Evolutionary conservation across 148 eudicot genomes (phyloP), one percentile per base, ranked within the genome.

Genomic region (Linanthus parryae): DNA sequence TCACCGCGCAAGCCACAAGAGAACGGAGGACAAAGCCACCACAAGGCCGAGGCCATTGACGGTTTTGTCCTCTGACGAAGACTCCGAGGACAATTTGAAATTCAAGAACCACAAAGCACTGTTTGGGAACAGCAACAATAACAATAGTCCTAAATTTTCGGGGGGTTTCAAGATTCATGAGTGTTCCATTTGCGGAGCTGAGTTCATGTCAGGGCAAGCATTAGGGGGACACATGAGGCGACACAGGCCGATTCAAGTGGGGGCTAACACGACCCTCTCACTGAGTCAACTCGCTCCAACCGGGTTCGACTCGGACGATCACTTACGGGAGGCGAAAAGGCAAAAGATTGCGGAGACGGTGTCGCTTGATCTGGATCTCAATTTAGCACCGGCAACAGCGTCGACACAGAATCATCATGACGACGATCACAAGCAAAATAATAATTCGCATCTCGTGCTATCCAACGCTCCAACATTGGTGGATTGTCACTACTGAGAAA

Each of bases 201-300:
- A 75, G 65, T 92, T 92, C 46, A 65, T 79, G 0, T 87, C 98
- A 3, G 98, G 98, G 0, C 98, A 92, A 58, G 98, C 98, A 0
- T 51, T 92, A n/a, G 98, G 98, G 0, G 98, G 98, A 0, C 98
- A 92, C 48, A 92, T 92, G 98, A 67, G 98, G 61, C 48, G 96
- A 29, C 98, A 92, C 49, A 65, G 98, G 56, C 29, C 65, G 8
- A 24, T 43, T 1, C 48, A 53, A 16, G 39, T 25, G 33, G 54
- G 22, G n/a, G 54, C 25, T 23, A 30, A 20, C 19, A 31, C 9
- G n/a, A 50, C n/a, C n/a, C n/a, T n/a, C n/a, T n/a, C n/a, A n/a
- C n/a, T n/a, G n/a, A n/a, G n/a, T n/a, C n/a, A n/a, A n/a, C n/a
- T n/a, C n/a, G n/a, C n/a, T n/a, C n/a, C n/a, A n/a, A n/a, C n/a